Evolutionary conservation across 441 rosid genomes (phyloP), one percentile per base, ranked within the genome.

Genomic region (Gossypium lobatum): DNA sequence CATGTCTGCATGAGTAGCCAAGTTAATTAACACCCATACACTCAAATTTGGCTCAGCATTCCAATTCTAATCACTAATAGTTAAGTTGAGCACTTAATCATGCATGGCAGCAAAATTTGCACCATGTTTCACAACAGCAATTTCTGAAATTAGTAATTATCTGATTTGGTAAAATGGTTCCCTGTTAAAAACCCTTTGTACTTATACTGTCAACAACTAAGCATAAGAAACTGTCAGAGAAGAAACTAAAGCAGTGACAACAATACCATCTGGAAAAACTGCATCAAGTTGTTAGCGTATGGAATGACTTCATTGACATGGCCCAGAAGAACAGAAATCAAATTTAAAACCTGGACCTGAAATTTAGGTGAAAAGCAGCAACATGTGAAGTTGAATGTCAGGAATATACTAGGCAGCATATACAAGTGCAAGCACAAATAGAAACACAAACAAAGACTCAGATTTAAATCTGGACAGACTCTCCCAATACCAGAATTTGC

Each of bases 331-430:
- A 89, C 87, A 68, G 99, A 92, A 75, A 93, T 92, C 84, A 96
- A 88, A 84, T 96, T 88, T 84, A 96, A 82, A 83, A 93, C 87
- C 88, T 93, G 99, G 85, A 96, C 98, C 99, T 96, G 97, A 67
- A 85, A 83, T 66, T 17, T 16, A 75, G 70, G 53, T 10, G 70
- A 39, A 23, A 59, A 55, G 74, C 25, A 42, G 26, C 39, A 52
- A 9, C 62, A 9, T 55, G 18, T 3, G 28, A 31, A 31, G 17
- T 66, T 17, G 26, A 17, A 46, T 20, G 23, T 63, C 23, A 54
- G 55, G 50, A 31, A 52, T 72, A 13, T 3, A 63, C 1, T 31
- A 2, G 64, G 8, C 2, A 48, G 13, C 26, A 48, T 45, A 62
- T 46, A 16, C 13, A 26, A 8, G 3, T 14, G 65, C 64, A 70